Conservation (phyloP, 306 rosid species). For the Biancaea sappan region DNA sequence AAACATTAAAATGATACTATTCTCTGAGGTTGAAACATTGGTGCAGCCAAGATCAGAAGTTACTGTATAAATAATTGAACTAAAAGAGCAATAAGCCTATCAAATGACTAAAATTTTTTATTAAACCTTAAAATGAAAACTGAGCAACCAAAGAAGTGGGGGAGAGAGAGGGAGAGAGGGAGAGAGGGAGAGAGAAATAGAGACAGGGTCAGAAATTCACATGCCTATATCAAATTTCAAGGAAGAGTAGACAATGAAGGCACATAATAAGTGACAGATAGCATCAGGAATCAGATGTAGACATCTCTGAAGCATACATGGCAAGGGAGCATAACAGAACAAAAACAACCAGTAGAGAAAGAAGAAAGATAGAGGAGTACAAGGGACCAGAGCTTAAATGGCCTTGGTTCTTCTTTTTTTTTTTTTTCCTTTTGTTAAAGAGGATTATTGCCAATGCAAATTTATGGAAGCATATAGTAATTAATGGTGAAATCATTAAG, state of each 20-base stretch:
- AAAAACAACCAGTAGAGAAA: neutral
- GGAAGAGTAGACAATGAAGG: neutral
- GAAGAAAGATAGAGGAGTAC: neutral
- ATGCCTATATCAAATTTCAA: conserved; percentile 12
- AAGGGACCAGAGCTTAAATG: conserved; percentile 7
- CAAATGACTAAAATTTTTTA: too few relatives aligned
- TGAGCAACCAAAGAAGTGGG: neutral
- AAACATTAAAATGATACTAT: too few relatives aligned
- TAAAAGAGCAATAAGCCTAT: too few relatives aligned
- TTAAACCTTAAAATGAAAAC: too few relatives aligned
- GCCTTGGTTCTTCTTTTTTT: too few relatives aligned
- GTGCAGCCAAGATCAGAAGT: too few relatives aligned
- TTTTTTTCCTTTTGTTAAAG: too few relatives aligned
- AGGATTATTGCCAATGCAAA: too few relatives aligned
- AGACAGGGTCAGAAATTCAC: conserved; percentile 25
- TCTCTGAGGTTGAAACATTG: too few relatives aligned
- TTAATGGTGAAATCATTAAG: neutral
- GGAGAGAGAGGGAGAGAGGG: neutral
- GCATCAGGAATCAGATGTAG: conserved; percentile 27
- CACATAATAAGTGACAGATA: conserved; percentile 6
- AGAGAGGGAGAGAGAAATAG: neutral
- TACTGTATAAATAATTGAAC: too few relatives aligned
- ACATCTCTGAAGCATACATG: conserved; percentile 7
- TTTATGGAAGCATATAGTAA: conserved; percentile 9
- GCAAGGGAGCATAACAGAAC: conserved; percentile 19